Evolutionary conservation across 2,329 filamentous ascomycete genomes (phyloP).

Genomic region (Sporothrix globosa): DNA sequence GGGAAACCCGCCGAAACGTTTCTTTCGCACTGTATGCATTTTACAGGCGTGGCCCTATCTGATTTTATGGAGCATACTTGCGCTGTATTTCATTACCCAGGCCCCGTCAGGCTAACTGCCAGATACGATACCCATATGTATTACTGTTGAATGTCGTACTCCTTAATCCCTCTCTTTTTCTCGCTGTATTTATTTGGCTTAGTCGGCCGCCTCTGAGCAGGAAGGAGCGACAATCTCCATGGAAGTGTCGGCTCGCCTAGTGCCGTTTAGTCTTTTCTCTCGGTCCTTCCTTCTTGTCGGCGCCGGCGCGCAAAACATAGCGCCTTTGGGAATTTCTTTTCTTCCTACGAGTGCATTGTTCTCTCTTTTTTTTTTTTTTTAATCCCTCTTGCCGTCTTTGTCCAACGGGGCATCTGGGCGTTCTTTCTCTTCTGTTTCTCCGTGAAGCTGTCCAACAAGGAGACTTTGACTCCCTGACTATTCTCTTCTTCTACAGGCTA

Average conservation of each 20-base stretch:
- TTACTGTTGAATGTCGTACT: background rate
- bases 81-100: background rate
- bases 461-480: background rate
- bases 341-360: background rate
- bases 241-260: constrained; percentile 30
- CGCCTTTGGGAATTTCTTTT: background rate
- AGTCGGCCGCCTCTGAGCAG: constrained; percentile 5
- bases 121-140: constrained; percentile 1
- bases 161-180: constrained; percentile 6
- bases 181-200: constrained; percentile 25
- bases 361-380: background rate
- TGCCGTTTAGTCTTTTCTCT: constrained; percentile 10
- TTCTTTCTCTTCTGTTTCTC: background rate
- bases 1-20: background rate
- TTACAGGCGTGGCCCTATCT: background rate
- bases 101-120: background rate
- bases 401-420: background rate
- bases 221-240: constrained; percentile 22
- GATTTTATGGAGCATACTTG: background rate
- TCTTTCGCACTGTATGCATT: constrained; percentile 20
- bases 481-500: constrained; percentile 8
- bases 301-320: constrained; percentile 23
- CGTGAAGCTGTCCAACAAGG: background rate
- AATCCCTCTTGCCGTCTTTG: background rate
- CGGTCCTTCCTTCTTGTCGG: constrained; percentile 18